Conservation (phyloP, 306 rosid genomes). For the Cucurbita maxima region DNA sequence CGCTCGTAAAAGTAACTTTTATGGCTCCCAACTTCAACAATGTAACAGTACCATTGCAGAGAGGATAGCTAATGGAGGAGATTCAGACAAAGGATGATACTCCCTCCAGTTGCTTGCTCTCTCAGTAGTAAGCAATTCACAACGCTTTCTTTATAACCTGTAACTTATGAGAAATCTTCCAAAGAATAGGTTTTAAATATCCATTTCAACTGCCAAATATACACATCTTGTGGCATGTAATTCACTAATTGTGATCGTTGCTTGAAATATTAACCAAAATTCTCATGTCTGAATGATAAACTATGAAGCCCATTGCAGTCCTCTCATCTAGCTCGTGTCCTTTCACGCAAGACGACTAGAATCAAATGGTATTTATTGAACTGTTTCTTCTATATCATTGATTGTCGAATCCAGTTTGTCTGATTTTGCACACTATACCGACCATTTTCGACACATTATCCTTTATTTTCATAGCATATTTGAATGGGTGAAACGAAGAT, state of each 20-base stretch:
- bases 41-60: constrained; percentile 33
- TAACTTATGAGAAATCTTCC: not conserved
- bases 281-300: not conserved
- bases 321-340: too few relatives aligned
- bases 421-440: too few relatives aligned
- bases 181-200: not conserved
- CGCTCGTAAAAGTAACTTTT: constrained; percentile 30
- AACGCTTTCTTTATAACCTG: not conserved
- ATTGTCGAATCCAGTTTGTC: too few relatives aligned
- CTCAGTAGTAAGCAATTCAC: not conserved
- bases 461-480: too few relatives aligned
- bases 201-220: not conserved
- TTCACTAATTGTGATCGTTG: not conserved
- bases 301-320: too few relatives aligned
- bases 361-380: too few relatives aligned
- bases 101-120: not conserved
- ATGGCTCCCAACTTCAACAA: constrained; percentile 48
- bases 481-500: too few relatives aligned
- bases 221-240: not conserved
- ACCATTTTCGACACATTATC: too few relatives aligned
- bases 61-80: constrained; percentile 25
- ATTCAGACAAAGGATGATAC: constrained; percentile 12
- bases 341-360: too few relatives aligned
- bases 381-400: too few relatives aligned
- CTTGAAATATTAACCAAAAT: not conserved